Base-by-base conservation (phyloP, 176 grass and related monocot genomes). In the Poa pratensis region DNA sequence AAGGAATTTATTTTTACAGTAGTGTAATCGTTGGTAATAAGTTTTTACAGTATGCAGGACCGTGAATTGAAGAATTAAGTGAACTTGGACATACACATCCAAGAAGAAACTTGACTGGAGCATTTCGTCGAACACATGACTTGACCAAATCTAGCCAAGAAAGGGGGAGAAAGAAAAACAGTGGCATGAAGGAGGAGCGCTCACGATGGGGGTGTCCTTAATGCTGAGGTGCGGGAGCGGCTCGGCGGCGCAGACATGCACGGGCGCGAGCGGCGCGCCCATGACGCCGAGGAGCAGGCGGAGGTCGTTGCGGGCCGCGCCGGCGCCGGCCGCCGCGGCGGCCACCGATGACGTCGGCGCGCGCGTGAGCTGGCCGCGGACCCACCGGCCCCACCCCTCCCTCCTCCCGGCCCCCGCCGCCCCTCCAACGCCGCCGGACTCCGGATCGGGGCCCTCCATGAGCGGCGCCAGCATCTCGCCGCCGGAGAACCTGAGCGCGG, bases 181-280 rank as follows among this genome's bases (percentile, higher is more conserved):
- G 17, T 46, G 5, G 27, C 11, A 23, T 3, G 37, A 40, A 11
- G 23, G 27, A 22, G 82, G 35, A 62, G 73, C 42, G 9, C 91
- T 91, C 52, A 95, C 94, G 46, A 95, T 88, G 79, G 93, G 88
- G n/a, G 90, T 91, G 75, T 95, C 90, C 86, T 95, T 95, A 17
- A 95, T 66, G 79, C 88, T 91, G 73, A 93, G 91, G 83, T 93
- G 88, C 30, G 91, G 91, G 42, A 93, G 82, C 7, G 94, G 91
- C 77, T 91, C 91, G 34, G 88, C n/a, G 43, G 91, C 69, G 87
- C 86, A 85, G 83, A 93, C 91, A 35, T 93, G 88, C 20, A 93
- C 85, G 34, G 94, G 94, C 7, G 91, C 91, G 63, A 95, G 94
- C 32, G 91, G 88, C 54, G 94, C 88, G 32, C 79, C 88, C 91